Evolutionary conservation across 257 asterid genomes (phyloP).

Genomic region (Petunia axillaris): DNA sequence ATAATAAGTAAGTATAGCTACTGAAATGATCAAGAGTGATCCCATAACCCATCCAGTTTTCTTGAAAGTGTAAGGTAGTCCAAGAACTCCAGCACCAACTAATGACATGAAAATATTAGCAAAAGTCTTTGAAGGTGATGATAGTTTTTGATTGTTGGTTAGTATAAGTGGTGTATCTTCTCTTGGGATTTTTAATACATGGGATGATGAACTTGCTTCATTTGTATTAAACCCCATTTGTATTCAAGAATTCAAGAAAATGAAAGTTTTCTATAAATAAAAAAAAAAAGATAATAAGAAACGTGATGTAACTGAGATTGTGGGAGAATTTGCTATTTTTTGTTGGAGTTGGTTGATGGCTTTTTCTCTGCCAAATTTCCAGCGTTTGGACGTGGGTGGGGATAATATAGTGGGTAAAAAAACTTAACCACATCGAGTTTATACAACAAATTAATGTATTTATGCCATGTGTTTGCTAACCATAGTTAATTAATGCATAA

Average conservation of each 20-base stretch:
- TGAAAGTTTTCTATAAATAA: not conserved
- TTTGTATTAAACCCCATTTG: conserved; percentile 29
- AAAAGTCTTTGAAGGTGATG: conserved; percentile 28
- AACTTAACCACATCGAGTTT: too few relatives aligned
- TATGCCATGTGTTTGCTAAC: too few relatives aligned
- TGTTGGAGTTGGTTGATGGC: too few relatives aligned
- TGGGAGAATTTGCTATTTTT: not conserved
- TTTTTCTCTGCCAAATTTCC: too few relatives aligned
- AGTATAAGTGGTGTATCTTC: conserved; percentile 68
- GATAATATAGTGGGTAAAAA: too few relatives aligned
- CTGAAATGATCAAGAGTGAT: conserved; percentile 27
- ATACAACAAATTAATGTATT: too few relatives aligned
- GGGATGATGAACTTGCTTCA: conserved; percentile 56
- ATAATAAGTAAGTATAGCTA: conserved; percentile 24
- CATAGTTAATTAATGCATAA: too few relatives aligned
- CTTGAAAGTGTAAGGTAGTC: conserved; percentile 32
- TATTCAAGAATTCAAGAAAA: conserved; percentile 10
- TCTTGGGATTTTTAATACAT: conserved; percentile 46
- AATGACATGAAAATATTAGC: conserved; percentile 34
- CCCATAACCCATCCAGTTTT: conserved; percentile 33
- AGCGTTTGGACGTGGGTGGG: too few relatives aligned
- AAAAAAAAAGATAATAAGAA: not conserved
- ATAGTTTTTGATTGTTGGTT: not conserved
- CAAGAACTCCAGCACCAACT: conserved; percentile 37
- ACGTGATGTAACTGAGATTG: not conserved